phyloP scores from a whole-genome alignment of 2,329 filamentous ascomycete genomes.

The Fusarium palustre region DNA sequence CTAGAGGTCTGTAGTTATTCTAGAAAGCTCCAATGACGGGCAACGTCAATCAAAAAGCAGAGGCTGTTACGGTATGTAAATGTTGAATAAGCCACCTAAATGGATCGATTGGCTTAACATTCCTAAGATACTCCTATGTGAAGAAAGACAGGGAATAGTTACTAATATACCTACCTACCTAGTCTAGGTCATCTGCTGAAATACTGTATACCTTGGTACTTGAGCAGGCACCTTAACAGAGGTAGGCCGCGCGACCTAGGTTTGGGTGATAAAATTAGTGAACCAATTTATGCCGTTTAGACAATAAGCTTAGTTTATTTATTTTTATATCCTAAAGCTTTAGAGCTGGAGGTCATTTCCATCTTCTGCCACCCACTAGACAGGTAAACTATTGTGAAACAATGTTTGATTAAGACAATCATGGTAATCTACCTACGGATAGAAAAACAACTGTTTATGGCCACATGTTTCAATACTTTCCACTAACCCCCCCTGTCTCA shows the following conservation, averaged over 20 bases:
- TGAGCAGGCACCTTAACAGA: too few species aligned
- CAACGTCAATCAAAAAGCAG: neutral
- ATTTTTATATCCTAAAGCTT: too few species aligned
- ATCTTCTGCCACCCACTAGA: too few species aligned
- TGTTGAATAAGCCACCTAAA: neutral
- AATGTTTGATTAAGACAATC: constrained; percentile 22
- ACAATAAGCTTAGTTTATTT: too few species aligned
- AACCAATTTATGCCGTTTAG: too few species aligned
- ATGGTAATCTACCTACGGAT: too few species aligned
- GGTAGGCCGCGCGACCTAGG: too few species aligned
- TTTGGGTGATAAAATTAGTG: too few species aligned
- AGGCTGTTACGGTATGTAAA: neutral
- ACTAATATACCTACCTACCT: too few species aligned
- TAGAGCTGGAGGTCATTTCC: too few species aligned
- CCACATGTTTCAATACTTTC: neutral
- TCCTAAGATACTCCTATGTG: neutral
- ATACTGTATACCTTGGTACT: neutral
- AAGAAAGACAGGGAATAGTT: neutral
- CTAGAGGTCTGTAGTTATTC: constrained; percentile 1
- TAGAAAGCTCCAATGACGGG: constrained; percentile 21
- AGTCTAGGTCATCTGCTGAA: neutral
- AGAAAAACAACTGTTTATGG: neutral
- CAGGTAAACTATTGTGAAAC: constrained; percentile 3
- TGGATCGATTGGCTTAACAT: neutral
- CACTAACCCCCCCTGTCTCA: constrained; percentile 5